Conservation (phyloP, 192 early-diverging fungal genomes). For the Geranomyces variabilis region DNA sequence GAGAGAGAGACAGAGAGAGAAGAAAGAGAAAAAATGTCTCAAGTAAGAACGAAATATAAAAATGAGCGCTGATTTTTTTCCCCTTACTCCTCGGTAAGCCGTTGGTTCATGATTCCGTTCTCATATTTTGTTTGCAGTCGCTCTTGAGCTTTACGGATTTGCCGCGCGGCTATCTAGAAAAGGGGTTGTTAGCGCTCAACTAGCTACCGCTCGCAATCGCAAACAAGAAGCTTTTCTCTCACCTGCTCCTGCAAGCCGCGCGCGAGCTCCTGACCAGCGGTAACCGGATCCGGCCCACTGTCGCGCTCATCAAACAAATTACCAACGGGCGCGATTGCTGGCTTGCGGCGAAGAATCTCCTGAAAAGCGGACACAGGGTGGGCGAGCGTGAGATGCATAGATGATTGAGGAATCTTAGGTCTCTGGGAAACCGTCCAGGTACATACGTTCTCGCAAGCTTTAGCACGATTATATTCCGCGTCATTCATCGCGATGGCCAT, state of each 20-base stretch:
- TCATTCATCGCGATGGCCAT: slow-evolving; percentile 31
- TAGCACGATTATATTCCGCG: slow-evolving; percentile 47
- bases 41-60: background rate
- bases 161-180: slow-evolving; percentile 38
- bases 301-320: slow-evolving; percentile 52
- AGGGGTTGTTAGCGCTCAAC: too few relatives aligned
- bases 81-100: slow-evolving; percentile 41
- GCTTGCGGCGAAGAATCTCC: slow-evolving; percentile 5
- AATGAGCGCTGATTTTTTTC: background rate
- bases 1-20: background rate
- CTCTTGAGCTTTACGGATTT: slow-evolving; percentile 16
- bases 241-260: slow-evolving; percentile 48
- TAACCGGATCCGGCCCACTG: slow-evolving; percentile 35
- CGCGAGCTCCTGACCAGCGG: slow-evolving; percentile 32
- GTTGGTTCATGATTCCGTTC: slow-evolving; percentile 43
- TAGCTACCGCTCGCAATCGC: too few relatives aligned
- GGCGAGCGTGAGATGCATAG: too few relatives aligned
- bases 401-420: too few relatives aligned
- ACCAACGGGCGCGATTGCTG: slow-evolving; percentile 35
- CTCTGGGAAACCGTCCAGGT: too few relatives aligned
- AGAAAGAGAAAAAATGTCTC: background rate
- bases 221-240: background rate
- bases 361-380: too few relatives aligned
- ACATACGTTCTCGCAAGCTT: slow-evolving; percentile 37
- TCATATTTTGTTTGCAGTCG: slow-evolving; percentile 30